Conservation (phyloP, 164 flowering plant species). For the Berberis vulgaris region DNA sequence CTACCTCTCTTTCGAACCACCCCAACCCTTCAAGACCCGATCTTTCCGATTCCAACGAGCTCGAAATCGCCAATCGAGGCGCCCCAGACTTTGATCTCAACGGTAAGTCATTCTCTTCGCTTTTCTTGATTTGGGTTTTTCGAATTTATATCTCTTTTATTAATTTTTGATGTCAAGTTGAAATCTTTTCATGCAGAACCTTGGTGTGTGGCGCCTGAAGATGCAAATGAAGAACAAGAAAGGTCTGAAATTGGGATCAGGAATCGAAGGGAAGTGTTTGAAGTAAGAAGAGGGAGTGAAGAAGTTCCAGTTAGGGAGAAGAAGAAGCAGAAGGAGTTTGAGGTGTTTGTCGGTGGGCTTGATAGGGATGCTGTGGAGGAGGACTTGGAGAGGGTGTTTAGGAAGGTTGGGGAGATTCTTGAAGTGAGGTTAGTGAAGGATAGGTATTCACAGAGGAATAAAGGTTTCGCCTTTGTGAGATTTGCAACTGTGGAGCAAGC, state of each 20-base stretch:
- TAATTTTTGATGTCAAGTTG: neutral
- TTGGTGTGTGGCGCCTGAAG: constrained; percentile 1
- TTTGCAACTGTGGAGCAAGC: constrained; percentile 21
- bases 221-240: neutral
- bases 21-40: neutral
- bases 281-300: neutral
- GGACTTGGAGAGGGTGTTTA: constrained; percentile 13
- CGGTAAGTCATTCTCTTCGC: constrained; percentile 3
- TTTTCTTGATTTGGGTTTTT: too few relatives aligned
- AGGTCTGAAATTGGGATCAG: constrained; percentile 1
- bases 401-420: constrained; percentile 13
- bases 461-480: constrained; percentile 20
- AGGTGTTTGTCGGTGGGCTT: constrained; percentile 19
- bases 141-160: neutral
- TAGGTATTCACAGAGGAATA: constrained; percentile 8
- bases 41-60: neutral
- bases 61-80: too few relatives aligned
- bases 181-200: constrained; percentile 6
- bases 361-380: constrained; percentile 19
- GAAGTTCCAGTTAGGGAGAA: neutral
- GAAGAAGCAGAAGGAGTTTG: constrained; percentile 16
- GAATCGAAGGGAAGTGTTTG: neutral
- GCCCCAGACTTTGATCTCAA: constrained; percentile 4
- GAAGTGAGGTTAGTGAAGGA: constrained; percentile 17
- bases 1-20: too few relatives aligned